A percentile compares a stretch with the other conserved stretches of the same genome.
These are phyloP conservation scores for Penicillium frequentans DNA, from an alignment of 2,329 filamentous ascomycete species.

Conservation along the genomic window DNA sequence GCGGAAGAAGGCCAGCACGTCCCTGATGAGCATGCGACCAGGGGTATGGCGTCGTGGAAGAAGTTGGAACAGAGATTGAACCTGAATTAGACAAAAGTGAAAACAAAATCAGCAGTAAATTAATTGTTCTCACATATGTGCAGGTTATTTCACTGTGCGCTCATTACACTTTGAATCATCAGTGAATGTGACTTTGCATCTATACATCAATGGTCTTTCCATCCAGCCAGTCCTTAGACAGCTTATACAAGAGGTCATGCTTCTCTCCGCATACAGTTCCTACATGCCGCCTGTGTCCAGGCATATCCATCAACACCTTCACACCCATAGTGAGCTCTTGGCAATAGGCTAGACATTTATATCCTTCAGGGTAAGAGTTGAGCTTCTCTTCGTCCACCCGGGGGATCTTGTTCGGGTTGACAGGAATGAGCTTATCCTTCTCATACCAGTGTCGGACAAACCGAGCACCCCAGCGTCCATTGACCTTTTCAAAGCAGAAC, in stretches of 20 bases:
- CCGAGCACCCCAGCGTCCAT: constrained; percentile 45
- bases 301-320: constrained; percentile 46
- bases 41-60: constrained; percentile 54
- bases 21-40: constrained; percentile 56
- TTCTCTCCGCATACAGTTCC: constrained; percentile 40
- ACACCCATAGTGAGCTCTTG: constrained; percentile 51
- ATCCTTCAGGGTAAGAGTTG: constrained; percentile 44
- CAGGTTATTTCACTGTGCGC: too few relatives aligned
- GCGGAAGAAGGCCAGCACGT: constrained; percentile 52
- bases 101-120: not conserved
- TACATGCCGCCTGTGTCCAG: constrained; percentile 43
- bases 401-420: constrained; percentile 46
- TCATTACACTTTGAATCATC: not conserved
- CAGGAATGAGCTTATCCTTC: constrained; percentile 53
- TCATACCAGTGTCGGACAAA: constrained; percentile 54
- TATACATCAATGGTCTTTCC: constrained; percentile 34
- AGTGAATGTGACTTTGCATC: not conserved
- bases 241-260: constrained; percentile 48
- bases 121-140: too few relatives aligned
- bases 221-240: constrained; percentile 48
- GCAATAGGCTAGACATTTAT: constrained; percentile 45
- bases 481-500: constrained; percentile 47
- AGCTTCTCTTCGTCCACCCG: constrained; percentile 43
- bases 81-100: not conserved
- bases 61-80: constrained; percentile 36